Percentiles rank a stretch among this genome's conserved stretches.
phyloP scores from a whole-genome alignment of 78 protist genomes.

The Dictyostelium intermedium region DNA sequence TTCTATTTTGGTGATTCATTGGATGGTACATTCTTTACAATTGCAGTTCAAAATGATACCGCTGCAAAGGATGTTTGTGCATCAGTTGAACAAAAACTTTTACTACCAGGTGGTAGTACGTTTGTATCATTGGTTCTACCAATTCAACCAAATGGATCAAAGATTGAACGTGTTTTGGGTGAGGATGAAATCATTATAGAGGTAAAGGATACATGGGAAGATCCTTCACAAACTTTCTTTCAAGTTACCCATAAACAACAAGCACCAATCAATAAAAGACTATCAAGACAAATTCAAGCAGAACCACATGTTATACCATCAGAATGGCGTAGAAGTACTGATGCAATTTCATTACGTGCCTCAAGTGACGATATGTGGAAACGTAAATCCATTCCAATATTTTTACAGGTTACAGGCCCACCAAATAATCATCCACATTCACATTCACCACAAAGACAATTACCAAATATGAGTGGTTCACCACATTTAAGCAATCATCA shows the following conservation, averaged over 20 bases:
- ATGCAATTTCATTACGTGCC: conserved; percentile 16
- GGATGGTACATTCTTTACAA: conserved; percentile 28
- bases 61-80: conserved; percentile 43
- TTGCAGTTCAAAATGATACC: conserved; percentile 50
- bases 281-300: conserved; percentile 28
- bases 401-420: conserved; percentile 54
- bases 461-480: background rate
- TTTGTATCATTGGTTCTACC: conserved; percentile 44
- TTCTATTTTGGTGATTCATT: conserved; percentile 58
- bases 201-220: conserved; percentile 66
- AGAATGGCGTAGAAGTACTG: conserved; percentile 73
- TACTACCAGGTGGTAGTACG: conserved; percentile 3
- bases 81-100: conserved; percentile 47
- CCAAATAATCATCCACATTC: conserved; percentile 13
- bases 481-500: background rate
- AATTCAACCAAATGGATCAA: conserved; percentile 34
- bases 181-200: conserved; percentile 53
- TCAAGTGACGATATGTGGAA: conserved; percentile 63
- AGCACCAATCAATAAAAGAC: conserved; percentile 28
- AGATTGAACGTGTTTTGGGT: conserved; percentile 56
- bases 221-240: conserved; percentile 64
- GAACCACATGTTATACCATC: conserved; percentile 61
- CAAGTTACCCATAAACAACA: conserved; percentile 35
- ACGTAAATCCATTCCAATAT: conserved; percentile 60
- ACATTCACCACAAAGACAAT: conserved; percentile 50